Conservation (phyloP, 2,329 filamentous ascomycete genomes). For the Epichloe bromicola region DNA sequence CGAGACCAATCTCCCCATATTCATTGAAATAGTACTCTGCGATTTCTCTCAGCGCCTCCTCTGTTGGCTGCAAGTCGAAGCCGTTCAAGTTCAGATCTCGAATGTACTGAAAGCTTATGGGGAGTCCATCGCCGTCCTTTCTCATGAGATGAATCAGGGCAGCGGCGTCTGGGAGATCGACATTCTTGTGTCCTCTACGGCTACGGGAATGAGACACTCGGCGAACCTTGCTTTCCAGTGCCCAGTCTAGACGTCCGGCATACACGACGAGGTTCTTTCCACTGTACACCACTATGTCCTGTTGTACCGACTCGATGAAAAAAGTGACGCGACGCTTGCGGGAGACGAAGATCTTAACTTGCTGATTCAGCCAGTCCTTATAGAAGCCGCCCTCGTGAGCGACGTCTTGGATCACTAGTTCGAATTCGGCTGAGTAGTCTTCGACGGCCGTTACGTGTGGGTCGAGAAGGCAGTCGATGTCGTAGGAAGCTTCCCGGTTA, state of each 20-base stretch:
- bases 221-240: constrained; percentile 15
- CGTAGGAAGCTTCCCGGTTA: constrained; percentile 10
- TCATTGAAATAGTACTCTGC: constrained; percentile 7
- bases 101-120: constrained; percentile 9
- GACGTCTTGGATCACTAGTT: constrained; percentile 7
- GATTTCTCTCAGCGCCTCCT: constrained; percentile 5
- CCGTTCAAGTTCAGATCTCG: constrained; percentile 7
- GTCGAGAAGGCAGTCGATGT: constrained; percentile 15
- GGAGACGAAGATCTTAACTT: constrained; percentile 11
- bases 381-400: constrained; percentile 2
- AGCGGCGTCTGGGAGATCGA: constrained; percentile 9
- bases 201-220: constrained; percentile 9
- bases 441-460: constrained; percentile 12
- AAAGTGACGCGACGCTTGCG: constrained; percentile 8
- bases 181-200: constrained; percentile 1
- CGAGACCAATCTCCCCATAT: constrained; percentile 6
- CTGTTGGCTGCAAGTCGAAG: constrained; percentile 7
- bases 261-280: constrained; percentile 13
- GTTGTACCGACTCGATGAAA: constrained; percentile 13
- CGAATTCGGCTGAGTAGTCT: constrained; percentile 11
- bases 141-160: constrained; percentile 8
- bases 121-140: not conserved
- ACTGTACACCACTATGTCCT: constrained; percentile 11
- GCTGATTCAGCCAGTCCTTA: constrained; percentile 13
- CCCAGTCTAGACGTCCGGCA: constrained; percentile 13